Base-by-base conservation (phyloP, 2,329 filamentous ascomycete genomes). In the Hypoxylon sp. region DNA sequence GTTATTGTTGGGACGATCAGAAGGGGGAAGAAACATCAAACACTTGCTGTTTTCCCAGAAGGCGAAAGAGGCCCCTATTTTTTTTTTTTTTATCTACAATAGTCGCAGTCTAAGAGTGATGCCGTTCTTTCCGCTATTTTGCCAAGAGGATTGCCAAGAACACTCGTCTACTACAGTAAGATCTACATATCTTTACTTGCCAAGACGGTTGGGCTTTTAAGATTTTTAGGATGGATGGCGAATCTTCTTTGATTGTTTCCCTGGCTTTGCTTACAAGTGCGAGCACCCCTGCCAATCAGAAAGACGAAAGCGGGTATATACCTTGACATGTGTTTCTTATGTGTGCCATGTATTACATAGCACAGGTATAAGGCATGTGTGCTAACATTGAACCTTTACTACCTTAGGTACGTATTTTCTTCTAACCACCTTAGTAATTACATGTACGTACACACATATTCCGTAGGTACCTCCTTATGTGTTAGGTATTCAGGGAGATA, bases 101-200 rank as follows among this genome's bases (percentile, higher is more conserved):
- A 26, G 24, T 26, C 24, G 24, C 24, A 26, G 24, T 67, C 62
- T 20, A 39, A 34, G n/a, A 48, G 51, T 56, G 53, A 61, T 68
- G 62, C 65, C 65, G 65, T 68, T 50, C 63, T 48, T 68, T 68
- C 65, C 65, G 65, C 61, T 28, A 37, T 59, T 65, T 68, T 65
- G 65, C 62, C 65, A 68, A 68, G 65, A 68, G 28, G 50, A 50
- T 62, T 63, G 65, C 65, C 65, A 68, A 68, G 65, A 63, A 50
- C 41, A 48, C 51, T 64, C 54, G 65, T 65, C 62, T 66, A 37
- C 59, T 62, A 68, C 41, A 59, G 3, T 59, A 56, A 60, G 65
- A 68, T 68, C 65, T 60, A 64, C 65, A 56, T 62, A 11, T 52
- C 49, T 55, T 46, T 46, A 24, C 28, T 15, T 48, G 65, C 61